A percentile compares a stretch with the other conserved stretches of the same genome.
phyloP scores from a whole-genome alignment of 257 asterid species.

The Rubia yunnanensis region DNA sequence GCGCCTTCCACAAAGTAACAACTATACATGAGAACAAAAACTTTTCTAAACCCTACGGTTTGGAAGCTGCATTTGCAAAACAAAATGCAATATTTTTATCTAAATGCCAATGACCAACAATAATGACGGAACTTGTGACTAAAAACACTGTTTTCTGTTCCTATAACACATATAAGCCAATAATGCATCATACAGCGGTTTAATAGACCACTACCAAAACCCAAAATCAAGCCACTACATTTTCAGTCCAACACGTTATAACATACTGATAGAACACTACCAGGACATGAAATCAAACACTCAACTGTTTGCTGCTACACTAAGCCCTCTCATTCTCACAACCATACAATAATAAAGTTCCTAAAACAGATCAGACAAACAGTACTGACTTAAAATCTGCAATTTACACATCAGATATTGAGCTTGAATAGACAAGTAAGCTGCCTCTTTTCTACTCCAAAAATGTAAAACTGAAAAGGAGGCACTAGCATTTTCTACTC shows the following conservation, averaged over 20 bases:
- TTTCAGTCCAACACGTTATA: too few relatives aligned
- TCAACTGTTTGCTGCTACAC: not conserved
- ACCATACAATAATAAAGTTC: not conserved
- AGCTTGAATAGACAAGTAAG: not conserved
- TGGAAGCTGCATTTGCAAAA: not conserved
- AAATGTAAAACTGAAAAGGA: not conserved
- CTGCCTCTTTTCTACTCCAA: not conserved
- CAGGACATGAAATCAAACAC: not conserved
- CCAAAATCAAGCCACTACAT: not conserved
- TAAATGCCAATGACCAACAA: not conserved
- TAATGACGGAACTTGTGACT: not conserved
- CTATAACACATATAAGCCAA: not conserved
- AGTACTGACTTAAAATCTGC: not conserved
- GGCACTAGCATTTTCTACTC: too few relatives aligned
- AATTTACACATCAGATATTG: not conserved
- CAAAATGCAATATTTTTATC: not conserved
- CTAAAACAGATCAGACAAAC: not conserved
- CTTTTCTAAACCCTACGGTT: not conserved
- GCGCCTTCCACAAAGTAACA: not conserved
- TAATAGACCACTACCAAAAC: not conserved
- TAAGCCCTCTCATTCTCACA: not conserved
- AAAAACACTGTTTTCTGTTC: not conserved
- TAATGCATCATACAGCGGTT: too few relatives aligned
- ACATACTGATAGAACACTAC: not conserved
- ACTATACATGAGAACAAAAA: not conserved